Evolutionary conservation across 2,329 filamentous ascomycete genomes (phyloP).

Genomic region (Neurospora sp.): DNA sequence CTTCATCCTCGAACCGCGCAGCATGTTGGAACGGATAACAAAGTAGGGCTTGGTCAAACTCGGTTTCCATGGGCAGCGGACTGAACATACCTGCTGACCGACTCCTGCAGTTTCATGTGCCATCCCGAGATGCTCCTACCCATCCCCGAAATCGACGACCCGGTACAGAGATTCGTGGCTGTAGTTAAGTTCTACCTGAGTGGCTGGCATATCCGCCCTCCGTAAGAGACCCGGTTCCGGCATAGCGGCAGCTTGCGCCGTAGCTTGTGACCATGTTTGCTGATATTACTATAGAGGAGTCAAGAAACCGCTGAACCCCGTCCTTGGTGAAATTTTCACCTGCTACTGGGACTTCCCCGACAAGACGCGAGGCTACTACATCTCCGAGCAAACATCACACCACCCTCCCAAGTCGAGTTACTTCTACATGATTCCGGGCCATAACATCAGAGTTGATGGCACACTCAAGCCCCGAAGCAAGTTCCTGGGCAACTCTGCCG

Average conservation of each 20-base stretch:
- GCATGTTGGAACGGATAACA: constrained; percentile 97
- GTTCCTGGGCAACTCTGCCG: constrained; percentile 93
- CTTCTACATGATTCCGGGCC: constrained; percentile 94
- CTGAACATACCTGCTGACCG: constrained; percentile 8
- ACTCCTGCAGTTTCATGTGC: constrained; percentile 77
- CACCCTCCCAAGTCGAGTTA: constrained; percentile 98
- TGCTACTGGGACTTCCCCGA: constrained; percentile 92
- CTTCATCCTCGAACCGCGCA: constrained; percentile 94
- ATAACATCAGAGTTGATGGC: constrained; percentile 90
- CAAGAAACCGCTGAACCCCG: constrained; percentile 95
- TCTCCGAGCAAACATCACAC: constrained; percentile 94
- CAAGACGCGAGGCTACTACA: constrained; percentile 82
- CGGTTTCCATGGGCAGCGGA: not conserved
- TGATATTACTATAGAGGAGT: constrained; percentile 57
- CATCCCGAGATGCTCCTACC: constrained; percentile 91
- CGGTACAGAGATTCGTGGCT: constrained; percentile 78
- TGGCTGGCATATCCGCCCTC: constrained; percentile 97
- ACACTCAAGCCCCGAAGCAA: constrained; percentile 90
- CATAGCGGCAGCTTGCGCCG: not conserved
- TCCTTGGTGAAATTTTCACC: constrained; percentile 88
- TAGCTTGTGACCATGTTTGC: constrained; percentile 2
- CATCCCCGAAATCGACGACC: constrained; percentile 81
- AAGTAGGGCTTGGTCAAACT: constrained; percentile 54
- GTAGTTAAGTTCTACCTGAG: constrained; percentile 98
- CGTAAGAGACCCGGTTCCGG: constrained; percentile 46